Evolutionary conservation across 192 early-diverging fungal species (phyloP), one percentile per base, ranked within the genome.

Genomic region (Coemansia sp.): DNA sequence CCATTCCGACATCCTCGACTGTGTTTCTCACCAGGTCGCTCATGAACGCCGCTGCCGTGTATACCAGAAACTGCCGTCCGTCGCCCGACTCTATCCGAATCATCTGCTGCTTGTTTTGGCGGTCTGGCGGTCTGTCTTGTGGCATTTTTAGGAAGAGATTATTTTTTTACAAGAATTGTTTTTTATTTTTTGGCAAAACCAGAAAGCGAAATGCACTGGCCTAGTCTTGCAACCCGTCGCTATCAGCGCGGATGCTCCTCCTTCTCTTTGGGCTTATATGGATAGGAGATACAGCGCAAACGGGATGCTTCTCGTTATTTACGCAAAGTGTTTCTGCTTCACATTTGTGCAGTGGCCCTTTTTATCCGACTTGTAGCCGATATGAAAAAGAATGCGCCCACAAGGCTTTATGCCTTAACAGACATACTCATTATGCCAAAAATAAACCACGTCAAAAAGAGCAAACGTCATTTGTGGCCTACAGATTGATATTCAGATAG

Each of bases 401-500:
- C 32, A 32, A 32, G 32, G 32, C 32, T 32, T 32, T 32, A 32
- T 32, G 32, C 32, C 32, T 32, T 32, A 32, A 32, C 32, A 32
- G 32, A 4, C 32, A 41, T 62, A n/a, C 2, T 8, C 22, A 17
- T 46, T 13, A 54, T 40, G 45, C 41, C 3, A 37, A 63, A 32
- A 40, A 7, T 46, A 49, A 38, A 45, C 0, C 32, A 45, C 25
- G 14, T 45, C 12, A 37, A 40, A 12, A 54, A 20, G 8, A 19
- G 51, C 11, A 20, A 22, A 40, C 2, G 8, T 41, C 1, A 20
- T 16, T 59, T 59, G 57, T 14, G 43, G 12, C 12, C 53, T 84
- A 72, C 19, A 97, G 67, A 74, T 93, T 98, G 22, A 91, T 91
- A 68, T 94, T 98, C 59, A 99, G 71, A 74, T 95, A 98, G 45